These are phyloP conservation scores for Fagus sylvatica DNA, from an alignment of 306 rosid genomes.

Conservation along the genomic window DNA sequence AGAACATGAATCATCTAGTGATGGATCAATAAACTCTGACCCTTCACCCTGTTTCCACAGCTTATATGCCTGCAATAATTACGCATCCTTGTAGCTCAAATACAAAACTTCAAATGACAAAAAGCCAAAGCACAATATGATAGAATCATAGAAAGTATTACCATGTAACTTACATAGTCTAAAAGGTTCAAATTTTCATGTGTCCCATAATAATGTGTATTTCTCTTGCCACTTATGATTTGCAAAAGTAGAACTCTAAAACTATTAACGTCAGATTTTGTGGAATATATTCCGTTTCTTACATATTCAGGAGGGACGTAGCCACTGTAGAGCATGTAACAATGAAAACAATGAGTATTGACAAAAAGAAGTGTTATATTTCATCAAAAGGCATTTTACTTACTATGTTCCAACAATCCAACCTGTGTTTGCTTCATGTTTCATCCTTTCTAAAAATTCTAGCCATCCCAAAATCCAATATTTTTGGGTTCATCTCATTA, in stretches of 20 bases:
- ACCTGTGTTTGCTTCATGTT: constrained; percentile 33
- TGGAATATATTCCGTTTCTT: constrained; percentile 30
- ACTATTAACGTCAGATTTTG: neutral
- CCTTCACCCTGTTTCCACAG: constrained; percentile 32
- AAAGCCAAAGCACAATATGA: neutral
- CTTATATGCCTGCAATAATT: constrained; percentile 40
- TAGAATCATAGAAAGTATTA: no score
- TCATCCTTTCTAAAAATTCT: constrained; percentile 26
- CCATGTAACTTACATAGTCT: constrained; percentile 31
- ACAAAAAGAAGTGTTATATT: neutral
- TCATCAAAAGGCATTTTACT: neutral
- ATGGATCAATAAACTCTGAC: constrained; percentile 27
- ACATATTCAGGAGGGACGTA: constrained; percentile 34
- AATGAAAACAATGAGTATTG: no score
- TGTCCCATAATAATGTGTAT: neutral
- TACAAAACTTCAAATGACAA: neutral
- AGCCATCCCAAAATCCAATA: constrained; percentile 44
- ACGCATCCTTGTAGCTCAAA: no score
- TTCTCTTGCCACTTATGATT: constrained; percentile 40
- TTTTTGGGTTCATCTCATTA: constrained; percentile 30
- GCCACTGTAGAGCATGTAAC: no score
- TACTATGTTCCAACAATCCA: constrained; percentile 45
- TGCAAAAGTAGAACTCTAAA: constrained; percentile 30
- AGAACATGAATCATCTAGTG: constrained; percentile 31
- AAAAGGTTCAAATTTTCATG: constrained; percentile 17